Conservation (phyloP, 2,329 filamentous ascomycete genomes). For the Hymenoscyphus infarciens region DNA sequence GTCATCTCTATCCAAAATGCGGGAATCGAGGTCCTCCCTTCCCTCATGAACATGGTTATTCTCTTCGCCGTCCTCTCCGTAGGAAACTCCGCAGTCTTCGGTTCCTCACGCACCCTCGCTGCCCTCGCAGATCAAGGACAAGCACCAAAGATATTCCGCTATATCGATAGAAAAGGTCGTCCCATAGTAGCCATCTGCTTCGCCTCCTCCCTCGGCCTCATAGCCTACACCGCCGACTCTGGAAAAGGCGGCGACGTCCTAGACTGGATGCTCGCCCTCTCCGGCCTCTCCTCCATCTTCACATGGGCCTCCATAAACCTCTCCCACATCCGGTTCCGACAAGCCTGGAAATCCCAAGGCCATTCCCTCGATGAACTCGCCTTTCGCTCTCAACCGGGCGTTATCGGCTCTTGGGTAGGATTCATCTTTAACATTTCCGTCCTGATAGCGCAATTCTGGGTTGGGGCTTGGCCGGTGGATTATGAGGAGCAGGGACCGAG, state of each 20-base stretch:
- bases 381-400: slow-evolving; percentile 75
- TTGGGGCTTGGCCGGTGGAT: slow-evolving; percentile 71
- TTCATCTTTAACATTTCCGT: slow-evolving; percentile 72
- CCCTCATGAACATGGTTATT: slow-evolving; percentile 93
- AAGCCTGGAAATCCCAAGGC: slow-evolving; percentile 68
- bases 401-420: slow-evolving; percentile 77
- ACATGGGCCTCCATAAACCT: slow-evolving; percentile 84
- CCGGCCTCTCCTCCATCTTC: slow-evolving; percentile 70
- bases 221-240: slow-evolving; percentile 73
- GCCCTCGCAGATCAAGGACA: slow-evolving; percentile 86
- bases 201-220: slow-evolving; percentile 64
- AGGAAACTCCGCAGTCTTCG: slow-evolving; percentile 88
- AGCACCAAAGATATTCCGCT: slow-evolving; percentile 72
- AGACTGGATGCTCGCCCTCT: slow-evolving; percentile 75
- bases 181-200: slow-evolving; percentile 70
- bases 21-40: slow-evolving; percentile 75
- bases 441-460: slow-evolving; percentile 83
- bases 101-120: slow-evolving; percentile 83
- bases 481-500: slow-evolving; percentile 44
- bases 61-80: slow-evolving; percentile 87
- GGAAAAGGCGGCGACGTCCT: slow-evolving; percentile 56
- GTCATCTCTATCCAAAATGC: slow-evolving; percentile 88
- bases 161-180: slow-evolving; percentile 78
- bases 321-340: slow-evolving; percentile 88
- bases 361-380: slow-evolving; percentile 73